phyloP scores from a whole-genome alignment of 805 yeast species.

The Monosporozyma aerobia region DNA sequence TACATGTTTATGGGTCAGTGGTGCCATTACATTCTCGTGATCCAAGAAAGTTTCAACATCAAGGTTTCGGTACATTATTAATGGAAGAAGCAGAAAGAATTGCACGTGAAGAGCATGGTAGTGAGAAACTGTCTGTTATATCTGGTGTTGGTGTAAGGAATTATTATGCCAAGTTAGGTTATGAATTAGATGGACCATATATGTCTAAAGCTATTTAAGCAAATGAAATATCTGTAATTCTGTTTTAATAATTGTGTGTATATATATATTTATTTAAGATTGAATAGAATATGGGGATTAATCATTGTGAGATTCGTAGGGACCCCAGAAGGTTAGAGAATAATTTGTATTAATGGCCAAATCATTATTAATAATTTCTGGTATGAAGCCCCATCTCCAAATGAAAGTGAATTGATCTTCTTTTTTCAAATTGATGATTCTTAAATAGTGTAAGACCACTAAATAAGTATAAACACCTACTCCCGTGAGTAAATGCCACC shows the following conservation, averaged over 20 bases:
- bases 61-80: conserved; percentile 92
- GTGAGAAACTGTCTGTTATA: conserved; percentile 83
- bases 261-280: background rate
- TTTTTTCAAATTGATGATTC: conserved; percentile 54
- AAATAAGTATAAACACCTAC: conserved; percentile 81
- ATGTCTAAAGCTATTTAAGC: conserved; percentile 63
- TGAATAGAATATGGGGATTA: background rate
- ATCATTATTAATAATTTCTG: conserved; percentile 35
- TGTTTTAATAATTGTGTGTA: background rate
- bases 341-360: conserved; percentile 17
- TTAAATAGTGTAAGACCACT: conserved; percentile 65
- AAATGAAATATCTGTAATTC: background rate
- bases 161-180: conserved; percentile 88
- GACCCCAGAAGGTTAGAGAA: conserved; percentile 18
- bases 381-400: conserved; percentile 52
- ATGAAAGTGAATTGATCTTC: conserved; percentile 46
- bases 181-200: conserved; percentile 87
- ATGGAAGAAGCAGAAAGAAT: conserved; percentile 99
- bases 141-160: conserved; percentile 97
- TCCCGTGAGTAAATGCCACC: conserved; percentile 94
- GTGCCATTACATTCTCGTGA: conserved; percentile 95
- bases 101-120: conserved; percentile 90
- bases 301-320: conserved; percentile 5
- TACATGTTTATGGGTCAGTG: conserved; percentile 95
- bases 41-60: conserved; percentile 97